Evolutionary conservation across 1,284 basidiomycete species (phyloP), one percentile per base, ranked within the genome.

Genomic region (Sporisorium scitamineum): DNA sequence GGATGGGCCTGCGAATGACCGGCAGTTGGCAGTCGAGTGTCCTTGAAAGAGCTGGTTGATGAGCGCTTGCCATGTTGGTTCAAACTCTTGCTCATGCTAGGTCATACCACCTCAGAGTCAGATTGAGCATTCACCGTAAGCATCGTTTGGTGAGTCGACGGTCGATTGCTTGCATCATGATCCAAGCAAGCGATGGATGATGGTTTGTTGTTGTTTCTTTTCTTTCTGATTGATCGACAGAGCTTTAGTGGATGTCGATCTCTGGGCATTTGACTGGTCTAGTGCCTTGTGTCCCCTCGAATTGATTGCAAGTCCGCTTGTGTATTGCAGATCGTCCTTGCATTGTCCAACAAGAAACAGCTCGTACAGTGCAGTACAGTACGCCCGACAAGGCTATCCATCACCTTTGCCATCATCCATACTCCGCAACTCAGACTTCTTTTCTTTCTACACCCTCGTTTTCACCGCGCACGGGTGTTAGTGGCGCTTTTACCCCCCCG

Each of bases 31-130:
- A n/a, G n/a, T n/a, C 18, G 37, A 39, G n/a, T 1, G 5, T 4
- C 18, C 11, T 14, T 2, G n/a, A 39, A 18, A n/a, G 18, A 39
- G 37, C 2, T 8, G 16, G 18, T 18, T 39, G 37, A 39, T 39
- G 11, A 10, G n/a, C 26, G 18, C 39, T 42, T 24, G 18, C 27
- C 31, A 16, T 51, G 8, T 29, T 31, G 29, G 6, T 10, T n/a
- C 48, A 51, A 20, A 39, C 7, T 39, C 37, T 18, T 37, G n/a
- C 5, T 47, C 24, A 48, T 58, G 62, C 55, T 45, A 48, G 51
- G 61, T 64, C 61, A 65, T 51, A 32, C 55, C 62, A 58, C 55
- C 62, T 42, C 20, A 1, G 20, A 26, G 5, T 16, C 18, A n/a
- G 18, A 48, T 26, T 29, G 18, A 51, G 31, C 31, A 41, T 20